Base-by-base conservation (phyloP, 2,329 filamentous ascomycete genomes). In the Hysterium pulicare region DNA sequence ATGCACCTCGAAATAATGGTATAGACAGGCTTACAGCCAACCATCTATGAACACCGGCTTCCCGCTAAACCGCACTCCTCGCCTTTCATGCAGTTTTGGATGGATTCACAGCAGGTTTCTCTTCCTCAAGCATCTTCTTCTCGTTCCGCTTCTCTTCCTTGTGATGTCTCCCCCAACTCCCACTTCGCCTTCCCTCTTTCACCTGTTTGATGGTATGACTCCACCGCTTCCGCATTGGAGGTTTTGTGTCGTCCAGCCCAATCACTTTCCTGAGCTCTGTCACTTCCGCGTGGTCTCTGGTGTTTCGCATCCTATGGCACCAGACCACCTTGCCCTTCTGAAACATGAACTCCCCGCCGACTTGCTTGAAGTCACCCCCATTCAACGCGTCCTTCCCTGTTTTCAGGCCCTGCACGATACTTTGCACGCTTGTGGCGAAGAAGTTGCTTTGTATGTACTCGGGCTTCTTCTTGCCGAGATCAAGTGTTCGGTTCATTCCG, bases 221-320 rank as follows among this genome's bases (percentile, higher is more conserved):
- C 64, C 62, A 65, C 33, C 55, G 47, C 51, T 64, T 61, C 38
- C 61, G 38, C 40, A 59, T 38, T 5, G 60, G 58, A 28, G 57
- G 54, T 36, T 55, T 55, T 19, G 43, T 46, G 5, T 42, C 57
- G 32, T 63, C 57, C 16, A 68, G 40, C 0, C 83, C 83, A 34
- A 89, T 62, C 10, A 87, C 64, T 53, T 78, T 71, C 67, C 81
- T 78, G 42, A 90, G 55, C 61, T 83, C 82, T 0, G 75, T 74
- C 1, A 90, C 72, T 70, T 90, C 86, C 1, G 79, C 78, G 59
- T 94, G 88, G 52, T 90, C 87, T 37, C 87, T 71, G 10, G 87
- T 91, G 44, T 80, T 86, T 59, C 74, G 75, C 87, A 94, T 94
- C 21, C 87, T 76, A 67, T 91, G 86, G 55, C 84, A 90, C 87